phyloP scores from a whole-genome alignment of 148 eudicot species.

The Arctostaphylos glauca region DNA sequence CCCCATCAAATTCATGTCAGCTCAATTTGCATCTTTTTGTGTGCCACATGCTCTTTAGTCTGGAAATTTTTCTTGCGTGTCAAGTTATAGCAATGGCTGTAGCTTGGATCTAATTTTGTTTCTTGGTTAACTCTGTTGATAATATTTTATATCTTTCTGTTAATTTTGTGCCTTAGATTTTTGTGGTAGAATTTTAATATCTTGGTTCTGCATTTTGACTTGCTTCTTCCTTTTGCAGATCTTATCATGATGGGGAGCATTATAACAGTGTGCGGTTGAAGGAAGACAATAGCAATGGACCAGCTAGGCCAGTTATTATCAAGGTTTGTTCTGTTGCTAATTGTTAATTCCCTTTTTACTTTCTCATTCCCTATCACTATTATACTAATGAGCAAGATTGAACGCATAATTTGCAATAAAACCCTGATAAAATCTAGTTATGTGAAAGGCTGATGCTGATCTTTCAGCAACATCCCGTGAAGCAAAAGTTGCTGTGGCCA shows the following conservation, averaged over 20 bases:
- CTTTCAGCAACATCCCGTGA: slow-evolving; percentile 64
- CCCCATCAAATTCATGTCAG: background rate
- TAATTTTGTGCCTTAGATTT: background rate
- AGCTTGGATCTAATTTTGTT: background rate
- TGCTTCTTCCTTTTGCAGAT: slow-evolving; percentile 39
- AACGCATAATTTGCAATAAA: background rate
- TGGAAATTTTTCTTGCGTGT: background rate
- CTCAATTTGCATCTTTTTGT: background rate
- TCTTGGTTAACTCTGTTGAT: background rate
- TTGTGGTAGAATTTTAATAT: background rate
- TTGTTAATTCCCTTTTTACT: slow-evolving; percentile 13
- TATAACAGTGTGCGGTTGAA: slow-evolving; percentile 82
- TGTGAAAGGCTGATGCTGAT: slow-evolving; percentile 80
- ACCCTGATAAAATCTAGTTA: slow-evolving; percentile 46
- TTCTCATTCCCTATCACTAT: background rate
- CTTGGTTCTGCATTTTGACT: slow-evolving; percentile 6
- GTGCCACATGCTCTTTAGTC: background rate
- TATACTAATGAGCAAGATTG: background rate
- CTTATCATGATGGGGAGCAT: slow-evolving; percentile 88
- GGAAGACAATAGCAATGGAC: slow-evolving; percentile 77
- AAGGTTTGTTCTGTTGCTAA: slow-evolving; percentile 45
- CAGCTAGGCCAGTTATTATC: slow-evolving; percentile 69
- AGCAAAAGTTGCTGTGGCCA: slow-evolving; percentile 47
- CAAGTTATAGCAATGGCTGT: background rate
- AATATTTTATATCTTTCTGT: background rate